Evolutionary conservation across 495 filamentous ascomycete genomes (phyloP), one percentile per base, ranked within the genome.

Genomic region (Aspergillus olivimuriae): DNA sequence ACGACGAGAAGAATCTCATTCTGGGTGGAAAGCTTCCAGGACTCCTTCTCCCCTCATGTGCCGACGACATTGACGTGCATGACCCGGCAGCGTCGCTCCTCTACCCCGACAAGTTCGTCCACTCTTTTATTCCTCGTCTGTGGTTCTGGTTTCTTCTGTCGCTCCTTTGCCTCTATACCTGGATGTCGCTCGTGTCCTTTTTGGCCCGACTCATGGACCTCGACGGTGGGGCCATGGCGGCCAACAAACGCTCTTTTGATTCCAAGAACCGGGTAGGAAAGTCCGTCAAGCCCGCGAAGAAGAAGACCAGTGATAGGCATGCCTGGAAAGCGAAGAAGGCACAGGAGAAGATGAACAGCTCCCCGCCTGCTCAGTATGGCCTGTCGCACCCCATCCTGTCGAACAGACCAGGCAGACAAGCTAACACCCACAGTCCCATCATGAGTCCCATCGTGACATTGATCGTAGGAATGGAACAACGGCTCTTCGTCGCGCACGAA

Each of bases 361-460:
- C 75, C 47, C 63, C 61, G 42, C 51, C 66, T 56, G 70, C 59
- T 77, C 47, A 49, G 66, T 53, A 9, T 12, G 0, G 8, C 16
- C 15, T 33, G 15, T 30, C 11, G 9, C 33, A n/a, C 24, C 4
- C 37, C 5, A 12, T n/a, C 2, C 21, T 33, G 16, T 37, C 14
- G 20, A 4, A 24, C n/a, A n/a, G n/a, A n/a, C n/a, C n/a, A n/a
- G n/a, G n/a, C n/a, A n/a, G n/a, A n/a, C n/a, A n/a, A n/a, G n/a
- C n/a, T n/a, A n/a, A n/a, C n/a, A n/a, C 21, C 32, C 38, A 34
- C 57, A 82, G 78, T 61, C 73, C 72, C 53, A 71, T 82, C 61
- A 74, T 81, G 46, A 87, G 84, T 49, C 82, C 86, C 50, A 91
- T 94, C 65, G 69, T 94, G 60, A 91, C 87, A 40, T 69, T 95